Evolutionary conservation across 805 yeast genomes (phyloP).

Genomic region (Kodamaea leandrae): DNA sequence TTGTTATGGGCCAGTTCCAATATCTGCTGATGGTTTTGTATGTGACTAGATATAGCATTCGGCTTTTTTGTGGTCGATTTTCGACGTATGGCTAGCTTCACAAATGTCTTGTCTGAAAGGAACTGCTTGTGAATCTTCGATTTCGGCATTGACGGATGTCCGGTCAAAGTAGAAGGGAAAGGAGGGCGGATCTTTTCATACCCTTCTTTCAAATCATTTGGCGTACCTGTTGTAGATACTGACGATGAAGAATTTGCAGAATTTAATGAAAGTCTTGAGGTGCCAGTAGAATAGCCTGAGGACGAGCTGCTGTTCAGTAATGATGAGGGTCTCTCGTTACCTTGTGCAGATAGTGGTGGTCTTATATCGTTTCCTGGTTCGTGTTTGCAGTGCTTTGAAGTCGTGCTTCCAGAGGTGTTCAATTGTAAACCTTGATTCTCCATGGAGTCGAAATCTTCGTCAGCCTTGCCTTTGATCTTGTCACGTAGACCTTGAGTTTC

Average conservation of each 20-base stretch:
- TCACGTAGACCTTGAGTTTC: not conserved
- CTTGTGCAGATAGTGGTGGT: not conserved
- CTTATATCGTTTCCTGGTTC: not conserved
- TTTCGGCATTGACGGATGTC: slow-evolving; percentile 9
- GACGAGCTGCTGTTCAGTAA: not conserved
- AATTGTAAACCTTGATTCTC: not conserved
- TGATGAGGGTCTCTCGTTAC: not conserved
- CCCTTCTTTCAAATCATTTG: not conserved
- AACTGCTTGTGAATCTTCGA: slow-evolving; percentile 14
- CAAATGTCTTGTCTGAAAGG: slow-evolving; percentile 11
- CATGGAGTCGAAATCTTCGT: not conserved
- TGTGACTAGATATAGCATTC: not conserved
- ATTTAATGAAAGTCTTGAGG: slow-evolving; percentile 2
- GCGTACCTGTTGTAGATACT: not conserved
- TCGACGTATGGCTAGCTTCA: slow-evolving; percentile 30
- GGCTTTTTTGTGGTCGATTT: slow-evolving; percentile 23
- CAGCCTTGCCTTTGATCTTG: not conserved
- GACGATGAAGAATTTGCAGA: slow-evolving; percentile 1
- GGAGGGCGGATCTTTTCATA: not conserved
- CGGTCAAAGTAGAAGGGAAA: not conserved
- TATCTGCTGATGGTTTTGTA: not conserved
- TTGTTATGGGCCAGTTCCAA: not conserved
- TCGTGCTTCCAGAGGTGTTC: slow-evolving; percentile 6
- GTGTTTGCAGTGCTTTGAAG: not conserved
- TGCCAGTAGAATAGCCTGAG: not conserved